Base-by-base conservation (phyloP, 768 basidiomycete species). In the Trametes punicea region DNA sequence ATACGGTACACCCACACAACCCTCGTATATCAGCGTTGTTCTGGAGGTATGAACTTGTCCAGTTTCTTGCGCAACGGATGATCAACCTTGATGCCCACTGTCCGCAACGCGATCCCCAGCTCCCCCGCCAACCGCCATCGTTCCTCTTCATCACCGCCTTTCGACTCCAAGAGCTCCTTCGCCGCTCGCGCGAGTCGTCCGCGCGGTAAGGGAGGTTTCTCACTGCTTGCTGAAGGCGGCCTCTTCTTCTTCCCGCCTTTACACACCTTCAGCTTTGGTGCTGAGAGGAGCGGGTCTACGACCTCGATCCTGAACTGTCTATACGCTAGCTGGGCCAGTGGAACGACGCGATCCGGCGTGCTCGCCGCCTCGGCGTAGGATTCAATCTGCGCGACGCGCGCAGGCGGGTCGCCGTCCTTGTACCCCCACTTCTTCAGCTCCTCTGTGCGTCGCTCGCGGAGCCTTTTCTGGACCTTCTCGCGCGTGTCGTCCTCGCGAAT, bases 391-490 rank as follows among this genome's bases (percentile, higher is more conserved):
- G 76, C 77, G 57, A 84, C 65, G 41, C 70, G 64, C 62, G 81
- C 81, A 16, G 70, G 59, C 18, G 80, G 65, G 15, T 75, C 82
- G 23, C 77, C 80, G 10, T 80, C 80, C 42, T 73, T 68, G 62
- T 80, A 85, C 9, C 87, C 88, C 87, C 88, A 90, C 69, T 81
- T 82, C 70, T 75, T 81, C 47, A 90, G 69, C 67, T 90, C 88
- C 56, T 81, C 80, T 34, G 73, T 63, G 55, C 79, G 73, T 64
- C 77, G 81, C 71, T 88, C 85, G 66, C 75, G 79, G 57, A 87
- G 65, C 60, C 75, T 78, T 63, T 72, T 75, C 34, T 84, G 73
- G 41, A 89, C 76, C 64, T 81, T 78, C 65, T 83, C 83, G 25
- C 81, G 79, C n/a, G 80, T 77, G 62, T 81, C 81, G 36, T 71